Conservation (phyloP, 2,329 filamentous ascomycete genomes). For the Fusarium xyrophilum region DNA sequence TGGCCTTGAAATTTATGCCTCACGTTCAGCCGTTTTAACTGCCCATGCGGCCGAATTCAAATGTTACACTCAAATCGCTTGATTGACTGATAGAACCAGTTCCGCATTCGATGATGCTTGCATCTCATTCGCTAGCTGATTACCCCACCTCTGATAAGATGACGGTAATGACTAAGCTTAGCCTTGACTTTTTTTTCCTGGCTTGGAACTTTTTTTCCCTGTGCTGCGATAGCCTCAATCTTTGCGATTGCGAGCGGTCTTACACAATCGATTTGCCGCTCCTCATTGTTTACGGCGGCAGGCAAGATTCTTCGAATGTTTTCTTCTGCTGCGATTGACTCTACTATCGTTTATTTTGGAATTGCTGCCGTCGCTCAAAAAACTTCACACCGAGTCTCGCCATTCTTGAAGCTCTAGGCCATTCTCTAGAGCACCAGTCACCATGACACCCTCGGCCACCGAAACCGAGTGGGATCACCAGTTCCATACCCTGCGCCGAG, state of each 20-base stretch:
- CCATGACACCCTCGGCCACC: conserved; percentile 65
- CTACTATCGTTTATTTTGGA: neutral
- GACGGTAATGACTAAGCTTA: neutral
- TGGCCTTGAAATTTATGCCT: neutral
- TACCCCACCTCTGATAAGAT: conserved; percentile 17
- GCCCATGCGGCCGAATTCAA: neutral
- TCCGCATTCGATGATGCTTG: neutral
- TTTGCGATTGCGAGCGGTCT: conserved; percentile 31
- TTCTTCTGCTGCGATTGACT: neutral
- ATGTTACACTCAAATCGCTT: neutral
- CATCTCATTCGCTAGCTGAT: conserved; percentile 18
- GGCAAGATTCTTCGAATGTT: conserved; percentile 5
- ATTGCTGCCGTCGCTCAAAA: neutral
- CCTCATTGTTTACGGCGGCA: conserved; percentile 8
- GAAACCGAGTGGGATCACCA: conserved; percentile 81
- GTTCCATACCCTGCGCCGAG: conserved; percentile 84
- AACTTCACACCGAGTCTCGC: neutral
- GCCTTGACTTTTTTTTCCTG: conserved; percentile 42
- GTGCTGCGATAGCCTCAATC: conserved; percentile 42
- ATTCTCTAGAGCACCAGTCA: conserved; percentile 23
- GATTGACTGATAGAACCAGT: neutral
- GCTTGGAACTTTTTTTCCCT: conserved; percentile 37
- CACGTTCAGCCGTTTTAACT: neutral
- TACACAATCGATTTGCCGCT: conserved; percentile 24
- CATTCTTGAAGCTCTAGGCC: conserved; percentile 5